Evolutionary conservation across 345 rosid species (phyloP).

Genomic region (Citrus maxima): DNA sequence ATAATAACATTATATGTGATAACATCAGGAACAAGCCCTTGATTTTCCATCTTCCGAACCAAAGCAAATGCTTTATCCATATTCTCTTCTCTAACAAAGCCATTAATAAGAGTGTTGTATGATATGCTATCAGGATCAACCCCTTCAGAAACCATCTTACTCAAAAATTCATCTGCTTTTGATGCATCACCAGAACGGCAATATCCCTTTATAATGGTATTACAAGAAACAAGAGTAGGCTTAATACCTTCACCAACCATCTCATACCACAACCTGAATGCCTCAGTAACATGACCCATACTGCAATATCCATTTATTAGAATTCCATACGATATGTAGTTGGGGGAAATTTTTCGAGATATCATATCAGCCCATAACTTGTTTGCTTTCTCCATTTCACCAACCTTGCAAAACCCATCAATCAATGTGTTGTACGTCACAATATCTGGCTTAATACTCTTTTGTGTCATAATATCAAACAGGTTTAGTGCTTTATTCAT

Average conservation of each 20-base stretch:
- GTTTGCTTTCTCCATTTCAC: constrained; percentile 60
- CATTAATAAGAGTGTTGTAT: too few species aligned
- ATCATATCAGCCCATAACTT: constrained; percentile 63
- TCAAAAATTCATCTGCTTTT: too few species aligned
- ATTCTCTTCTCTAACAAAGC: too few species aligned
- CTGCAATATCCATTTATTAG: constrained; percentile 67
- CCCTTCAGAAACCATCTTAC: too few species aligned
- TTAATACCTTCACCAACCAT: constrained; percentile 54
- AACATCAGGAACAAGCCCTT: too few species aligned
- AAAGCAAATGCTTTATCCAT: too few species aligned
- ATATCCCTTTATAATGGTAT: constrained; percentile 20
- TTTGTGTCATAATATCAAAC: constrained; percentile 52
- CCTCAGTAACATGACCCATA: constrained; percentile 48
- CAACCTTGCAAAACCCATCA: constrained; percentile 74
- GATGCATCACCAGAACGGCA: too few species aligned
- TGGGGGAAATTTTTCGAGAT: constrained; percentile 41
- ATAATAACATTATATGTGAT: too few species aligned
- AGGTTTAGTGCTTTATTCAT: constrained; percentile 50
- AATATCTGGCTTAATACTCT: constrained; percentile 61
- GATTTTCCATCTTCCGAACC: too few species aligned
- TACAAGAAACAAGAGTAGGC: constrained; percentile 63
- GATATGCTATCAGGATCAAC: too few species aligned
- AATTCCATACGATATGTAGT: constrained; percentile 61
- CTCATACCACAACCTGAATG: constrained; percentile 73
- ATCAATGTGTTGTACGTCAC: constrained; percentile 77